Percentiles rank a stretch among this genome's conserved stretches.
Conservation (phyloP, 2,329 filamentous ascomycete species). For the Microsporum canis region DNA sequence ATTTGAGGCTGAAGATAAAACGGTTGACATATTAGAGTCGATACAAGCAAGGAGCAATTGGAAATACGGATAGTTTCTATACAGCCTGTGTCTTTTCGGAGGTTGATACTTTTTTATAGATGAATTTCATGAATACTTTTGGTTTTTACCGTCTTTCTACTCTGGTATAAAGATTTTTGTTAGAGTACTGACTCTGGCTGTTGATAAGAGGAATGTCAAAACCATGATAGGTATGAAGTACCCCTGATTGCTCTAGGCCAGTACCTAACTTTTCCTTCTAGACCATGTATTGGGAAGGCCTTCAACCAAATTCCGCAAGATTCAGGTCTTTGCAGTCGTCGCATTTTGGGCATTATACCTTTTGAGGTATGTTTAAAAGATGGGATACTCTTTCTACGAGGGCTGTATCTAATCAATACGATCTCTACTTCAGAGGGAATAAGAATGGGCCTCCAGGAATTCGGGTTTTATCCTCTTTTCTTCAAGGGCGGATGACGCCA, state of each 20-base stretch:
- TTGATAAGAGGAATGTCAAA: not conserved
- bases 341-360: conserved; percentile 86
- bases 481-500: conserved; percentile 61
- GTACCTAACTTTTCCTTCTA: conserved; percentile 19
- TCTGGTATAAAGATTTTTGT: not conserved
- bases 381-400: not conserved
- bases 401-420: not conserved
- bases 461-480: conserved; percentile 57
- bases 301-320: conserved; percentile 79
- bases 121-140: not conserved
- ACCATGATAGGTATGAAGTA: not conserved
- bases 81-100: not conserved
- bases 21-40: not conserved
- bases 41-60: not conserved
- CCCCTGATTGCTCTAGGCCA: not conserved
- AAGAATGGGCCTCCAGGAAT: conserved; percentile 76
- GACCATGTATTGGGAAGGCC: conserved; percentile 89
- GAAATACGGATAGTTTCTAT: not conserved
- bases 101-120: not conserved
- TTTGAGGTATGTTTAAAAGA: conserved; percentile 46
- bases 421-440: conserved; percentile 52
- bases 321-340: conserved; percentile 83
- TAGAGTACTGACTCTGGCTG: not conserved
- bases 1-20: not conserved
- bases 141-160: not conserved